Base-by-base conservation (phyloP, 805 yeast species). In the Metschnikowia peoriensis region DNA sequence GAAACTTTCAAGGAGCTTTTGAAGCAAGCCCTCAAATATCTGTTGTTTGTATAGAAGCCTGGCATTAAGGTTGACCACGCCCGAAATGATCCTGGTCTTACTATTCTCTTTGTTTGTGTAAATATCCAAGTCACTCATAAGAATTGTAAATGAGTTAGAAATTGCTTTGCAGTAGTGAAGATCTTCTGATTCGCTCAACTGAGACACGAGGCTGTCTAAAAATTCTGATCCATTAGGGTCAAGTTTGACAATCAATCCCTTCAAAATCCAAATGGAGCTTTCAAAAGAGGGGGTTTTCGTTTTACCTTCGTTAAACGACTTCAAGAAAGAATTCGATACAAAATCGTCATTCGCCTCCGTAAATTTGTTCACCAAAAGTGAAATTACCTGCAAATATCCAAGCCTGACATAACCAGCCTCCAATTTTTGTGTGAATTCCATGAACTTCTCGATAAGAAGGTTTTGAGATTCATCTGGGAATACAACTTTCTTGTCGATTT, bases 1-100 rank as follows among this genome's bases (percentile, higher is more conserved):
- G 64, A 79, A 84, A 4, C 76, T 77, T 0, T 68, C 64, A 7
- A 86, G 80, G 34, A 90, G 65, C 32, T 65, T 67, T 0, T 88
- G 87, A 6, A 89, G 75, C 1, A 83, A 71, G 8, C 75, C 69
- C 53, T 82, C 81, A 64, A 90, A 89, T 28, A 89, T 76, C 57
- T 84, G 84, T 63, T 94, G 99, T 64, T 90, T 90, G 76, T 87
- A 89, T 27, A 94, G 74, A 43, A 80, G 67, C 53, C 88, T 80
- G 16, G 86, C 79, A 53, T 84, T 82, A 50, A 87, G 76, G 56
- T 83, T 83, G 55, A 66, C 66, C 1, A 78, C 79, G n/a, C 72
- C 72, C 28, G 77, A 77, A 7, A 71, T 76, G 38, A 62, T 66
- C 58, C 64, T 75, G 14, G 57, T 56, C 39, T 61, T 59, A n/a